Base-by-base conservation (phyloP, 768 basidiomycete genomes). In the Pholiota conissans region DNA sequence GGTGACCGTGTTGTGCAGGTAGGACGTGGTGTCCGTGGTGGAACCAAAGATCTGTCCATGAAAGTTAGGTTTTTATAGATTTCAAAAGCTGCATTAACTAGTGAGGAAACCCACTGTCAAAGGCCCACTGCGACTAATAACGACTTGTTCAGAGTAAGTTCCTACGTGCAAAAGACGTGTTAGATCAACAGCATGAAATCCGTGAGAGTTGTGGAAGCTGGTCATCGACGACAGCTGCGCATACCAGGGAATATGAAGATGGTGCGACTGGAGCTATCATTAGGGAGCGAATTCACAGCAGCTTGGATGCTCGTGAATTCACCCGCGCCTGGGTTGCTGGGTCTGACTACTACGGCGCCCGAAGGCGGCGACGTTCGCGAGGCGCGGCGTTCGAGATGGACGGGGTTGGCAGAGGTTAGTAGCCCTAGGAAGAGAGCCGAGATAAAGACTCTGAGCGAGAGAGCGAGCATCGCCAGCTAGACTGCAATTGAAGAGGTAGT, bases 61-160 rank as follows among this genome's bases (percentile, higher is more conserved):
- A 42, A 20, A 34, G 18, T 18, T 34, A 13, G 7, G 18, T 49
- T 3, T 10, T 5, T 8, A 27, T 13, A 22, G 24, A 47, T 18
- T 48, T 49, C 57, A 61, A 0, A 4, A 4, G 16, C 14, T 20
- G 29, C n/a, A n/a, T n/a, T n/a, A n/a, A n/a, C n/a, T n/a, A 32
- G 30, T 6, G 9, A 24, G 18, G 2, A 16, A 3, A 56, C 61
- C 6, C 55, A 76, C 79, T 1, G 76, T 78, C 11, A 78, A 66
- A 2, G 77, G 73, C 0, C 80, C 79, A 0, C 66, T 51, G 34
- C 80, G 76, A 4, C 74, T 75, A 42, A 81, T 78, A 49, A 71
- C 70, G 2, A 80, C 72, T 55, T 79, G 79, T 47, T 75, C 80
- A 28, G 62, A 68, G 56, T 81, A 81, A 3, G 74, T 79, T 6